Percentiles rank a stretch among this genome's conserved stretches.
These are phyloP conservation scores for Wickerhamiella slavikovae DNA, from an alignment of 805 yeast species.

Conservation along the genomic window DNA sequence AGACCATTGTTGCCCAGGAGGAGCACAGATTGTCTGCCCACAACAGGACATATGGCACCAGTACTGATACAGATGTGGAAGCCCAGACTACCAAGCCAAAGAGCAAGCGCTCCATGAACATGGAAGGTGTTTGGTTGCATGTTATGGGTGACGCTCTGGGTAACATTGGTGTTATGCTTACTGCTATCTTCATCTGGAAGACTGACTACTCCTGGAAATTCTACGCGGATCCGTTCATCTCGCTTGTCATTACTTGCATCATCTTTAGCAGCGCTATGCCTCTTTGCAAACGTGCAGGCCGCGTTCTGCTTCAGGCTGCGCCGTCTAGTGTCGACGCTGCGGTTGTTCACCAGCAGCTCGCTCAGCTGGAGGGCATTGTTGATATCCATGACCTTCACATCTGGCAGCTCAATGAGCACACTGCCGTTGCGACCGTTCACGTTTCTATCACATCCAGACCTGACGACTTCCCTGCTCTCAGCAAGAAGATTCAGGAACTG, in stretches of 20 bases:
- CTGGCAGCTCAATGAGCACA: conserved; percentile 83
- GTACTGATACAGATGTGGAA: too few species aligned
- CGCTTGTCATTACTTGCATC: conserved; percentile 66
- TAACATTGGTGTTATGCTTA: conserved; percentile 73
- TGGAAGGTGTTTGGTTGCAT: conserved; percentile 93
- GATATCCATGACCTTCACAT: conserved; percentile 91
- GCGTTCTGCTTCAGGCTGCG: conserved; percentile 79
- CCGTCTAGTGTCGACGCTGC: conserved; percentile 70
- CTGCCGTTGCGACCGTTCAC: conserved; percentile 75
- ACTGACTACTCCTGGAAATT: conserved; percentile 76
- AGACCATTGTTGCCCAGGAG: conserved; percentile 10
- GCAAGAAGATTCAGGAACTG: conserved; percentile 54
- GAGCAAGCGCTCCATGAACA: conserved; percentile 52
- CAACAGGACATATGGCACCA: conserved; percentile 1
- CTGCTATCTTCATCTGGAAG: conserved; percentile 87
- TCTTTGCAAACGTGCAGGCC: conserved; percentile 64
- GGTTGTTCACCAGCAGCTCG: conserved; percentile 46
- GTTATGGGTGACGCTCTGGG: conserved; percentile 94
- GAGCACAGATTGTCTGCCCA: conserved; percentile 6
- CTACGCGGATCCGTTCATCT: conserved; percentile 71
- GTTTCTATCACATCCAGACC: conserved; percentile 50
- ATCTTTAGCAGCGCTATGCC: conserved; percentile 87
- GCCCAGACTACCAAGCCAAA: too few species aligned
- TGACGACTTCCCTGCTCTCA: conserved; percentile 47
- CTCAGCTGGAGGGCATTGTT: conserved; percentile 46